Evolutionary conservation across 139 green algal genomes (phyloP), one percentile per base, ranked within the genome.

Genomic region (Bryopsis sp.): DNA sequence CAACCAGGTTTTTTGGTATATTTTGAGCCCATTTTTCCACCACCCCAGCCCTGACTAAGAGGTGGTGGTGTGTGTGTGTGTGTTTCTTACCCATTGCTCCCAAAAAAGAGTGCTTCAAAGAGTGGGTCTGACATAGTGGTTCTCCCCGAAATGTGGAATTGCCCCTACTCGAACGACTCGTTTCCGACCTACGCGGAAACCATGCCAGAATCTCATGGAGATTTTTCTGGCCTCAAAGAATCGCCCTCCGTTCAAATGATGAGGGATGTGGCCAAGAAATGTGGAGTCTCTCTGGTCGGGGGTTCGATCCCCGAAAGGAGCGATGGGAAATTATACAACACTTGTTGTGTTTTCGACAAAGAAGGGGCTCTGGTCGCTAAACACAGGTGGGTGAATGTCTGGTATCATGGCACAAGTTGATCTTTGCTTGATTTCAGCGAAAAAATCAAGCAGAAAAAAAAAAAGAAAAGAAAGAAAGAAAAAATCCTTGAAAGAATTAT

Each of bases 91-190:
- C 43, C 43, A 26, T 11, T 54, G 43, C 43, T n/a, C n/a, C n/a
- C n/a, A n/a, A n/a, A 54, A 54, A 67, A 89, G 67, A 76, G 85
- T 38, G 89, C 89, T 4, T 85, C 85, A 0, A 24, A 54, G 24
- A 58, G 75, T 39, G 87, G 85, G 7, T 85, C 89, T 1, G 39
- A 82, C 39, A 61, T 95, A 15, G 86, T 97, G 38, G 82, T 97
- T 8, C 80, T 97, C 19, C 91, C 91, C 1, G 85, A 97, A 72
- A 97, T 97, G 84, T 97, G 85, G 87, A 97, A 98, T 80, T 97
- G 92, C 76, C 93, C 93, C 24, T 98, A 98, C 80, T 89, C 80
- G 48, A 98, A 98, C 59, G 90, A 95, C 71, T 86, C 64, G 48
- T 98, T 98, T 72, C 90, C 92, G 19, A 78, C 58, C 11, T 96